phyloP scores from a whole-genome alignment of 192 early-diverging fungal species.

The Podila epigama region DNA sequence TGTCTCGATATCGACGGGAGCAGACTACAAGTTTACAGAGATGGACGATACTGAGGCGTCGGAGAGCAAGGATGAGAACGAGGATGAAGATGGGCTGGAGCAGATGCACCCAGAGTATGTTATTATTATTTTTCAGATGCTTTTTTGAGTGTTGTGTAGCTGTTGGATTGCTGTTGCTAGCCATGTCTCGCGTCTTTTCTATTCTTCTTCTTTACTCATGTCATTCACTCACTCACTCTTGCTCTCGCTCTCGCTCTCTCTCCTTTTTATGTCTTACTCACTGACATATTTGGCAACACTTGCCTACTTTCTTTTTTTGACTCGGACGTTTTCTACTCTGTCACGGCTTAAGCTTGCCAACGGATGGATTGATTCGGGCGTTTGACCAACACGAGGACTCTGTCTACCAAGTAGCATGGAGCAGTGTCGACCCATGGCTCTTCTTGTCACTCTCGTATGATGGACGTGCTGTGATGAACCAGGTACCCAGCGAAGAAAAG shows the following conservation, averaged over 20 bases:
- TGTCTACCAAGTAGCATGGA: slow-evolving; percentile 93
- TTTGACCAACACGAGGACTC: slow-evolving; percentile 96
- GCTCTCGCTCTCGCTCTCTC: slow-evolving; percentile 4
- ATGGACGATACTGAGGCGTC: slow-evolving; percentile 53
- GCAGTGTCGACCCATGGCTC: slow-evolving; percentile 89
- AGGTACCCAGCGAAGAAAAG: slow-evolving; percentile 86
- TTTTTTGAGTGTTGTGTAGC: too few relatives aligned
- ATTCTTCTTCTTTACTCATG: too few relatives aligned
- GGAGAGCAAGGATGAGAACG: slow-evolving; percentile 6
- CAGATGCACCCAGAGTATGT: slow-evolving; percentile 34
- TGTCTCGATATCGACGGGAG: slow-evolving; percentile 86
- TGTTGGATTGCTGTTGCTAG: too few relatives aligned
- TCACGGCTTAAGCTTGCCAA: slow-evolving; percentile 53
- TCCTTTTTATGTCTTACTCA: slow-evolving; percentile 1
- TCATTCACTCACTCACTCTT: not conserved
- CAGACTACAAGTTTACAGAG: slow-evolving; percentile 50
- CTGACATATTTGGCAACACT: not conserved
- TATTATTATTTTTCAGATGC: not conserved
- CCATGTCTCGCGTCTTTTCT: too few relatives aligned
- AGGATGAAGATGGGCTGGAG: slow-evolving; percentile 31
- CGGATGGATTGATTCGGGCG: slow-evolving; percentile 86
- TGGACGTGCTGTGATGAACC: slow-evolving; percentile 91
- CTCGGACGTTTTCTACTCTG: too few relatives aligned
- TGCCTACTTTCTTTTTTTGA: not conserved
- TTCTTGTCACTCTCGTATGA: slow-evolving; percentile 95